phyloP scores from a whole-genome alignment of 768 basidiomycete genomes.

The Erythrobasidium yunnanense region DNA sequence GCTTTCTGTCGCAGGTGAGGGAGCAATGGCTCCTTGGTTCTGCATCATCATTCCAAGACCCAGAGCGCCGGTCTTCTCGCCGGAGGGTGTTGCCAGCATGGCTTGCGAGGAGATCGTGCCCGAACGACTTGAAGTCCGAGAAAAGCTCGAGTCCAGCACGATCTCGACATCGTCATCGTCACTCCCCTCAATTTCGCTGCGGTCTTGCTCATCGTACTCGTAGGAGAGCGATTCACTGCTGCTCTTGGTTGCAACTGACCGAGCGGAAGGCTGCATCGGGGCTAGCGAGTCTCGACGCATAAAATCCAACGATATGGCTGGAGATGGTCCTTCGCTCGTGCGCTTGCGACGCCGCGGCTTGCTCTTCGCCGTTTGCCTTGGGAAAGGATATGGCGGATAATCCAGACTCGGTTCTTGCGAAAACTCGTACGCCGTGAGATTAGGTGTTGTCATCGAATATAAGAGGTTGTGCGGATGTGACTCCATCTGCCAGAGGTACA shows the following conservation, averaged over 20 bases:
- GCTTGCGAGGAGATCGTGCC: neutral
- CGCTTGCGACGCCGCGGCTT: neutral
- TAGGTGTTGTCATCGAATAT: constrained; percentile 9
- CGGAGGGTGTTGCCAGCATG: neutral
- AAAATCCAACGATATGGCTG: neutral
- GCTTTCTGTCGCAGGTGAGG: neutral
- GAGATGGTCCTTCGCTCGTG: neutral
- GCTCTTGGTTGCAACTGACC: neutral
- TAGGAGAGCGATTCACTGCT: neutral
- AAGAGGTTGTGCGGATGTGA: neutral
- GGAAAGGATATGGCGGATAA: constrained; percentile 12
- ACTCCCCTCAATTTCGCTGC: neutral
- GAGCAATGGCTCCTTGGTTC: neutral
- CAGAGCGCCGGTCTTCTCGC: neutral
- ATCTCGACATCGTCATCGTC: constrained; percentile 19
- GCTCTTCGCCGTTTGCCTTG: neutral
- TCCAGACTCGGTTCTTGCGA: neutral
- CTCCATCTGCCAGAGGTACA: neutral
- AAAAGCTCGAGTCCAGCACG: neutral
- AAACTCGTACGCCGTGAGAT: neutral
- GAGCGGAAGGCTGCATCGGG: neutral
- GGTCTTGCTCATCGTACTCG: neutral
- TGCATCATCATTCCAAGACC: constrained; percentile 9
- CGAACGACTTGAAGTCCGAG: constrained; percentile 7
- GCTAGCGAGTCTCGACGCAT: neutral